Conservation (phyloP, 1,284 basidiomycete species). For the Trametes polyzona region DNA sequence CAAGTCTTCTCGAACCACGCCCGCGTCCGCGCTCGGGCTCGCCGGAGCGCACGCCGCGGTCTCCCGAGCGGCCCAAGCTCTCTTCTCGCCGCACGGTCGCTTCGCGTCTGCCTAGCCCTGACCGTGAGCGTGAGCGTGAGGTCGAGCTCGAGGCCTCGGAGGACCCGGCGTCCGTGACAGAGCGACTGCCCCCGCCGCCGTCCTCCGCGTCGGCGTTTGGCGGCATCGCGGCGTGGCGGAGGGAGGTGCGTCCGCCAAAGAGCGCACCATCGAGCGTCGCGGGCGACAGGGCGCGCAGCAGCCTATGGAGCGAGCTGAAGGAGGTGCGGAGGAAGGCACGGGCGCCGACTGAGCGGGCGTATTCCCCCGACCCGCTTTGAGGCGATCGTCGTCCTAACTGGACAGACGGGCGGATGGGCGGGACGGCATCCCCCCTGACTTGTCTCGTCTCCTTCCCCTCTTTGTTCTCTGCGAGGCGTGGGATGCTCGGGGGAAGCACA, state of each 20-base stretch:
- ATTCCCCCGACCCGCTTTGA: slow-evolving; percentile 28
- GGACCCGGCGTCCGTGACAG: slow-evolving; percentile 36
- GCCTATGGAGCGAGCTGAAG: slow-evolving; percentile 63
- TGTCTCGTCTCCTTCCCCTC: too few species aligned
- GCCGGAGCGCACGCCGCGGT: slow-evolving; percentile 24
- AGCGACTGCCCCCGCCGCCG: slow-evolving; percentile 43
- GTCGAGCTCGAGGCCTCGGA: neutral
- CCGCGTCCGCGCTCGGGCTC: slow-evolving; percentile 17
- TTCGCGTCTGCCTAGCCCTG: slow-evolving; percentile 37
- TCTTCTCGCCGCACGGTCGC: slow-evolving; percentile 31
- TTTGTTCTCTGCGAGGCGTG: too few species aligned
- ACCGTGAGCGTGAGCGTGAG: neutral
- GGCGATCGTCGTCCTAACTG: neutral
- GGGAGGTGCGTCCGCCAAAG: slow-evolving; percentile 33
- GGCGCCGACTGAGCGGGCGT: slow-evolving; percentile 46
- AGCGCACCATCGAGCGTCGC: slow-evolving; percentile 32
- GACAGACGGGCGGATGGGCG: neutral
- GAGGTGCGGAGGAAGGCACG: slow-evolving; percentile 52
- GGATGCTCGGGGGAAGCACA: neutral
- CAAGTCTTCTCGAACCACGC: slow-evolving; percentile 40
- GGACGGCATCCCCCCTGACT: too few species aligned
- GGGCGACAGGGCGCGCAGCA: slow-evolving; percentile 38
- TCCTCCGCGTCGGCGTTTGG: slow-evolving; percentile 20
- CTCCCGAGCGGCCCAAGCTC: slow-evolving; percentile 40
- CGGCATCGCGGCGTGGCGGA: slow-evolving; percentile 22